phyloP scores from a whole-genome alignment of 176 grass and related monocot genomes.

The Lolium multiflorum region DNA sequence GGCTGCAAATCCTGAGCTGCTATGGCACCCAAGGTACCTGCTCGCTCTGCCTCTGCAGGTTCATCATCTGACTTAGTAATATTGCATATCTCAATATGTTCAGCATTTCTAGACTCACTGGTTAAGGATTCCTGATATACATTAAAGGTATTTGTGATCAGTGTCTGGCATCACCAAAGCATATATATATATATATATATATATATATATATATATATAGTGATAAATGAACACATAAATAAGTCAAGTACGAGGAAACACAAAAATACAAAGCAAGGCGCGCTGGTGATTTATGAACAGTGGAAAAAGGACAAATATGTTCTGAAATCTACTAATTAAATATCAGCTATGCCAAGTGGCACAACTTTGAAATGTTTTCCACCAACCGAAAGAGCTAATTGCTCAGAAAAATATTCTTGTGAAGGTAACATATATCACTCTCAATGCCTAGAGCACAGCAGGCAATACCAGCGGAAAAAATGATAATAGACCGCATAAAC shows the following conservation, averaged over 20 bases:
- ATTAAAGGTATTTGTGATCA: too few relatives aligned
- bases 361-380: conserved; percentile 4
- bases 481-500: too few relatives aligned
- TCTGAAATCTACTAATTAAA: not conserved
- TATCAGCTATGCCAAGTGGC: not conserved
- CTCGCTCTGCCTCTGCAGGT: conserved; percentile 33
- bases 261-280: not conserved
- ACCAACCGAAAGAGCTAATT: conserved; percentile 3
- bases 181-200: not conserved
- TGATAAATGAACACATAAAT: conserved; percentile 19
- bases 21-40: conserved; percentile 29
- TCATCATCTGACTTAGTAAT: not conserved
- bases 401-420: not conserved
- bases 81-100: conserved; percentile 25
- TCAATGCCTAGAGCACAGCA: not conserved
- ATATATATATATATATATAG: not conserved
- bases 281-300: conserved; percentile 14
- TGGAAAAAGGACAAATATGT: not conserved
- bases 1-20: not conserved
- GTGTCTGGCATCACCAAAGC: too few relatives aligned
- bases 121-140: conserved; percentile 42
- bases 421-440: conserved; percentile 15
- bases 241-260: conserved; percentile 29
- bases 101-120: conserved; percentile 2
- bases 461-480: not conserved